Base-by-base conservation (phyloP, 202 grass and related monocot species). In the Digitaria exilis region DNA sequence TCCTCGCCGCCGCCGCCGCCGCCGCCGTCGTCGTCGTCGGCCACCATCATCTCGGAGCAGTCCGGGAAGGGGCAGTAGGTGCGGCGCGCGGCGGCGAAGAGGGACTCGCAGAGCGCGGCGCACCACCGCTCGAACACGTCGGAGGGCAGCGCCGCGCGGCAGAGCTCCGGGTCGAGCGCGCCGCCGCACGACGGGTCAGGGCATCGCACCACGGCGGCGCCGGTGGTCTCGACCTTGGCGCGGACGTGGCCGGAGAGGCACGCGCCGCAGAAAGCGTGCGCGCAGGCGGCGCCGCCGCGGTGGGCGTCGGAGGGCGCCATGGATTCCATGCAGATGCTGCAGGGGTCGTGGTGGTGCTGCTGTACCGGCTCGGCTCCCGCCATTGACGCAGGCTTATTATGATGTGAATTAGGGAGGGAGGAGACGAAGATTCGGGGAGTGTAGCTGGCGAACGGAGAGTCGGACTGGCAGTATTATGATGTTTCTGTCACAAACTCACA, bases 271-370 rank as follows among this genome's bases (percentile, higher is more conserved):
- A 94, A 97, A 18, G 82, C 85, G 59, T 97, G 94, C 25, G 48
- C 35, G 78, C 91, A 97, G 69, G 32, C 72, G 15, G 61, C 34
- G 82, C 58, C 81, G 39, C 50, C 75, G 60, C 51, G 64, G 71
- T 84, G 72, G 17, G 76, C 22, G 22, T 84, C 55, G 1, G 71
- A 22, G 1, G 43, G 24, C 2, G 48, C 66, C 29, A 79, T 80
- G 2, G 58, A 41, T 32, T 97, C 89, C 89, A 94, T 88, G 87
- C 89, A 97, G 82, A 97, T 97, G 89, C 81, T 88, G 82, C 94
- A 94, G n/a, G 75, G 82, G 31, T 43, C 21, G 15, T 51, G 24
- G 43, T 51, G 16, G 2, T 71, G 69, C 26, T 44, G 24, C 25
- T 9, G 15, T 25, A 0, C 14, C 57, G 4, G 0, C 12, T 28